A percentile compares a stretch with the other conserved stretches of the same genome.
Conservation (phyloP, 2,329 filamentous ascomycete species). For the Aureobasidium lini region DNA sequence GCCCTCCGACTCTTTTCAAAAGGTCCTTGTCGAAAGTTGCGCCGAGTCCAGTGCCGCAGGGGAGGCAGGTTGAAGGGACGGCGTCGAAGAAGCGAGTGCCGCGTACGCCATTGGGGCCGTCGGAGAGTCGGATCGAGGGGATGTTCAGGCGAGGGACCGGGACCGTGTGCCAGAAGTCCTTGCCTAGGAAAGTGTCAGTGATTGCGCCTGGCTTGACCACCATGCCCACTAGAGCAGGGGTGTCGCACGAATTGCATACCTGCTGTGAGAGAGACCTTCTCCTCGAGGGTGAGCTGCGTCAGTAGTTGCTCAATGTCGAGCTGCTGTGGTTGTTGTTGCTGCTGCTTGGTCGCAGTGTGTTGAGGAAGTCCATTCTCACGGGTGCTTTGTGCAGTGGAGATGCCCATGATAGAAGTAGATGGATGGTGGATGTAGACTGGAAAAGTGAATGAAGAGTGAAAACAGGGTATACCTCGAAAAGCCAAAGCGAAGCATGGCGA, state of each 20-base stretch:
- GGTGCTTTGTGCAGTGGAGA: background rate
- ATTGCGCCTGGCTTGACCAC: background rate
- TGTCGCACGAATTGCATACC: background rate
- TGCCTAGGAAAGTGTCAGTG: background rate
- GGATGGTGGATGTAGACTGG: background rate
- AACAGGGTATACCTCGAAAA: too few species aligned
- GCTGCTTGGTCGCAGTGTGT: background rate
- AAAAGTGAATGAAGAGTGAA: background rate
- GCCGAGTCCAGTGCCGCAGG: conserved; percentile 69
- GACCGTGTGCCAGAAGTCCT: background rate
- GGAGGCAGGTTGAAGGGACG: conserved; percentile 60
- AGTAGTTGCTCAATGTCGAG: conserved; percentile 23
- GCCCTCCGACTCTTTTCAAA: conserved; percentile 59
- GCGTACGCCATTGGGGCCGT: conserved; percentile 63
- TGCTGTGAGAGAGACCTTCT: conserved; percentile 23
- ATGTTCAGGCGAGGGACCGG: background rate
- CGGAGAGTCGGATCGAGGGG: conserved; percentile 24
- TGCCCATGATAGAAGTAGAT: background rate
- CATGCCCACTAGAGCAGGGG: background rate
- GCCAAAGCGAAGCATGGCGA: too few species aligned
- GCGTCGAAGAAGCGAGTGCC: conserved; percentile 63
- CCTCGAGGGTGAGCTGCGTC: conserved; percentile 21
- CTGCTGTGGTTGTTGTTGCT: background rate
- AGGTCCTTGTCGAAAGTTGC: conserved; percentile 71
- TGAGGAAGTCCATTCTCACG: background rate